A percentile compares a stretch with the other conserved stretches of the same genome.
Evolutionary conservation across 306 rosid genomes (phyloP).

Genomic region (Cucurbita maxima): DNA sequence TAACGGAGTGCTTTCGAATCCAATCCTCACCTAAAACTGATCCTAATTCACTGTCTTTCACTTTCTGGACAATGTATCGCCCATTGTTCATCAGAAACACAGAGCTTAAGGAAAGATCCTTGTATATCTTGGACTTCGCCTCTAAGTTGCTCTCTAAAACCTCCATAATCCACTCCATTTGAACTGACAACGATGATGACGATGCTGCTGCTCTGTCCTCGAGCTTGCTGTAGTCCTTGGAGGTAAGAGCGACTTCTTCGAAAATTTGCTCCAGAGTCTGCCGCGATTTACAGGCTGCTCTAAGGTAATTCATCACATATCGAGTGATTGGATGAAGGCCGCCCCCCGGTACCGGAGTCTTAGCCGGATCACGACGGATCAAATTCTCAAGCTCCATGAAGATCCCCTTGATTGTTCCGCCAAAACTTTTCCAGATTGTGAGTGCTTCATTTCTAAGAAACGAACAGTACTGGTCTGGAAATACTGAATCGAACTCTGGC

Average conservation of each 20-base stretch:
- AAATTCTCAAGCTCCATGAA: constrained; percentile 92
- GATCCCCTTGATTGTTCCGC: constrained; percentile 72
- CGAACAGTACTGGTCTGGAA: constrained; percentile 63
- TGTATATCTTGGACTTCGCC: constrained; percentile 70
- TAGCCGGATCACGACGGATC: constrained; percentile 77
- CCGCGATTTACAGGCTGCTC: constrained; percentile 67
- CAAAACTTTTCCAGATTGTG: constrained; percentile 77
- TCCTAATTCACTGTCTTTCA: constrained; percentile 62
- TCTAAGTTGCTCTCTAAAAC: constrained; percentile 74
- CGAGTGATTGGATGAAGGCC: constrained; percentile 91
- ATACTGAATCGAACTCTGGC: constrained; percentile 53
- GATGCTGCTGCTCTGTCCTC: constrained; percentile 41
- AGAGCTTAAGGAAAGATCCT: constrained; percentile 47
- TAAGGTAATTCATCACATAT: constrained; percentile 89
- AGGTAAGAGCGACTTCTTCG: constrained; percentile 41
- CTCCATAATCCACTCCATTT: constrained; percentile 91
- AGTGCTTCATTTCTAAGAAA: constrained; percentile 58
- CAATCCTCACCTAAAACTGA: constrained; percentile 71
- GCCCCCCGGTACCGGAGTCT: constrained; percentile 68
- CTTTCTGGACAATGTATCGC: constrained; percentile 71
- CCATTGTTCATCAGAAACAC: constrained; percentile 88
- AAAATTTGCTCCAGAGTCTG: constrained; percentile 65
- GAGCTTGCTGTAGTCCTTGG: constrained; percentile 33
- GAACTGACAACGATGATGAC: constrained; percentile 44
- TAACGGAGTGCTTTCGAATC: constrained; percentile 66